These are phyloP conservation scores for Periconia sp. DNA, from an alignment of 2,329 filamentous ascomycete species.

Conservation along the genomic window DNA sequence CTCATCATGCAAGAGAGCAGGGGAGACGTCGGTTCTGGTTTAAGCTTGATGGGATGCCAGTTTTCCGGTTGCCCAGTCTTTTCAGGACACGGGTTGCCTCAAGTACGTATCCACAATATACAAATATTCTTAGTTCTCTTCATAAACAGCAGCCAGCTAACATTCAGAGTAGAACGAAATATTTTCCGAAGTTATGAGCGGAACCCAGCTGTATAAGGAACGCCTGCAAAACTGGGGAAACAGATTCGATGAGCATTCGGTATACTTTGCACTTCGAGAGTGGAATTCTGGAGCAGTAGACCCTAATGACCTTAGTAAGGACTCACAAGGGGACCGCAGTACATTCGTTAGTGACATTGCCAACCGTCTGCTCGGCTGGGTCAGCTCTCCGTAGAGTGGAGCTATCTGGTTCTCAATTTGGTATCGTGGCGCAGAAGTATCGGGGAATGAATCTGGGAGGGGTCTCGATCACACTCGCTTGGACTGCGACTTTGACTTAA, in stretches of 20 bases:
- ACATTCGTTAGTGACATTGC: constrained; percentile 13
- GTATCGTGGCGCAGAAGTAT: too few species aligned
- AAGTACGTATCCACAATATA: constrained; percentile 4
- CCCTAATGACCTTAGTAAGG: constrained; percentile 11
- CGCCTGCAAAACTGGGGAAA: constrained; percentile 11
- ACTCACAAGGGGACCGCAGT: constrained; percentile 10
- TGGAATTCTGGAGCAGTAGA: constrained; percentile 16
- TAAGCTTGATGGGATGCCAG: constrained; percentile 17
- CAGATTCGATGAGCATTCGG: constrained; percentile 2
- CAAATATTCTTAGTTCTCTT: too few species aligned
- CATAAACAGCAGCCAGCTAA: neutral
- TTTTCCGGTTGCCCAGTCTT: constrained; percentile 7
- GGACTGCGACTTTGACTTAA: too few species aligned
- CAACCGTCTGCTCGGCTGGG: constrained; percentile 10
- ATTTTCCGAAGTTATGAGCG: constrained; percentile 8
- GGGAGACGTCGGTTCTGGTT: constrained; percentile 13
- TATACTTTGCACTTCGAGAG: constrained; percentile 14
- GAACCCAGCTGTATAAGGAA: constrained; percentile 13
- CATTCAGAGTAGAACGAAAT: constrained; percentile 3
- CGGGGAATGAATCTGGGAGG: too few species aligned
- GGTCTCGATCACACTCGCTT: too few species aligned
- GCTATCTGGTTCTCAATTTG: too few species aligned
- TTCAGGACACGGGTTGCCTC: constrained; percentile 11
- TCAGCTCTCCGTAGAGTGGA: too few species aligned
- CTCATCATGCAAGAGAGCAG: constrained; percentile 20